Percentiles rank a stretch among this genome's conserved stretches.
These are phyloP conservation scores for Capsicum chinense DNA, from an alignment of 257 asterid genomes.

Conservation along the genomic window DNA sequence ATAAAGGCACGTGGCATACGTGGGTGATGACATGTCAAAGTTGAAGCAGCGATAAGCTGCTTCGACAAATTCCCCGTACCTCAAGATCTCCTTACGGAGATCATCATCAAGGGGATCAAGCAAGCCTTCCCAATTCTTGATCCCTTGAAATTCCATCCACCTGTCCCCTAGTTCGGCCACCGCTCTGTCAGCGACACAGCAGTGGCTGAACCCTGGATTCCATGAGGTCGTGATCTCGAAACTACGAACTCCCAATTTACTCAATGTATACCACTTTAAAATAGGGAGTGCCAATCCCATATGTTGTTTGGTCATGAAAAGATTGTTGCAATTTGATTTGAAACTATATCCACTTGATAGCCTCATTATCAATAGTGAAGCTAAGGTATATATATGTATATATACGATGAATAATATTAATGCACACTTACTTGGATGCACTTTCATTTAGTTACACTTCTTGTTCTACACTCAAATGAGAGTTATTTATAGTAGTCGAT, in stretches of 20 bases:
- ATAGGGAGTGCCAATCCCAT: background rate
- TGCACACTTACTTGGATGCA: background rate
- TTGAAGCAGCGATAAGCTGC: conserved; percentile 77
- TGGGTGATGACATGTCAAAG: conserved; percentile 67
- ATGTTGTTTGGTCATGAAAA: conserved; percentile 7
- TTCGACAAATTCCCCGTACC: conserved; percentile 84
- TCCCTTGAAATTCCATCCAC: conserved; percentile 91
- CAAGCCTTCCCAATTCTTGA: conserved; percentile 90
- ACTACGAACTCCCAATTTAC: background rate
- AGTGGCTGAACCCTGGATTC: background rate
- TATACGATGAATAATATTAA: background rate
- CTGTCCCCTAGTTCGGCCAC: conserved; percentile 30
- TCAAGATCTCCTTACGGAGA: conserved; percentile 66
- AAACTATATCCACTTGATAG: background rate
- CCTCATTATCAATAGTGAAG: conserved; percentile 4
- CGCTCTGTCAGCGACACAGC: background rate
- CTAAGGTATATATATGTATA: background rate
- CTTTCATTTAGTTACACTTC: background rate
- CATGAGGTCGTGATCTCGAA: background rate
- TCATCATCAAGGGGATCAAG: conserved; percentile 84
- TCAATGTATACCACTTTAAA: background rate
- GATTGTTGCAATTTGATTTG: background rate
- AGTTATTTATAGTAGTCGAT: background rate
- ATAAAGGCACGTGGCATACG: conserved; percentile 53
- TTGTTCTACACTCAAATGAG: background rate